phyloP scores from a whole-genome alignment of 2,329 filamentous ascomycete species.

The Colletotrichum tropicicola region DNA sequence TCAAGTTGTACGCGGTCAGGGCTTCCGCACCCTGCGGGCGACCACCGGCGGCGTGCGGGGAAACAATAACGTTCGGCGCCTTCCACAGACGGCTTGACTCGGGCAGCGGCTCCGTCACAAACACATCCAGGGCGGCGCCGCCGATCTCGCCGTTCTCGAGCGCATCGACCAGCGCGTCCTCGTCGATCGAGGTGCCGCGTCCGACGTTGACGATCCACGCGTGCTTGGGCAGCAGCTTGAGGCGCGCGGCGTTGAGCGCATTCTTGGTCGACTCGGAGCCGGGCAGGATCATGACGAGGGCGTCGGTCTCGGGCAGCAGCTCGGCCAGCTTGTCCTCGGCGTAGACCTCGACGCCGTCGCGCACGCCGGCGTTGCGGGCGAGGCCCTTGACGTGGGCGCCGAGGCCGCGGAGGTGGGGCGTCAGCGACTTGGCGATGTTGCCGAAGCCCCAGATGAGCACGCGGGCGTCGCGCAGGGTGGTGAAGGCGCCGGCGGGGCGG shows the following conservation, averaged over 20 bases:
- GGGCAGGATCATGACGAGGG: slow-evolving; percentile 74
- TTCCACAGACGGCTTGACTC: slow-evolving; percentile 56
- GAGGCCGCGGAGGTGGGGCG: slow-evolving; percentile 61
- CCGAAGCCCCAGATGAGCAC: slow-evolving; percentile 72
- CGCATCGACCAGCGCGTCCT: slow-evolving; percentile 56
- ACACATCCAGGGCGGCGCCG: slow-evolving; percentile 60
- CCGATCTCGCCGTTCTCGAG: slow-evolving; percentile 53
- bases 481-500: slow-evolving; percentile 64
- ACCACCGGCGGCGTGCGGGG: slow-evolving; percentile 67
- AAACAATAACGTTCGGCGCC: slow-evolving; percentile 61
- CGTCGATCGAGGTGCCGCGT: slow-evolving; percentile 57
- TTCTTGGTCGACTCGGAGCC: slow-evolving; percentile 65
- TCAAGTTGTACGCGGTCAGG: slow-evolving; percentile 69
- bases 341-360: slow-evolving; percentile 66
- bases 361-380: slow-evolving; percentile 64
- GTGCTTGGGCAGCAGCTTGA: slow-evolving; percentile 64
- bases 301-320: slow-evolving; percentile 66
- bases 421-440: slow-evolving; percentile 70
- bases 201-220: slow-evolving; percentile 65
- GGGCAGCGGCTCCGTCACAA: slow-evolving; percentile 55
- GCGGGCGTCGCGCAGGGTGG: slow-evolving; percentile 65
- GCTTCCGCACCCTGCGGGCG: slow-evolving; percentile 67
- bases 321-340: slow-evolving; percentile 61
- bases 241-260: slow-evolving; percentile 61
- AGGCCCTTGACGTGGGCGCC: slow-evolving; percentile 68